Percentiles rank a stretch among this genome's conserved stretches.
phyloP scores from a whole-genome alignment of 345 rosid species.

The Sisymbrium altissimum region DNA sequence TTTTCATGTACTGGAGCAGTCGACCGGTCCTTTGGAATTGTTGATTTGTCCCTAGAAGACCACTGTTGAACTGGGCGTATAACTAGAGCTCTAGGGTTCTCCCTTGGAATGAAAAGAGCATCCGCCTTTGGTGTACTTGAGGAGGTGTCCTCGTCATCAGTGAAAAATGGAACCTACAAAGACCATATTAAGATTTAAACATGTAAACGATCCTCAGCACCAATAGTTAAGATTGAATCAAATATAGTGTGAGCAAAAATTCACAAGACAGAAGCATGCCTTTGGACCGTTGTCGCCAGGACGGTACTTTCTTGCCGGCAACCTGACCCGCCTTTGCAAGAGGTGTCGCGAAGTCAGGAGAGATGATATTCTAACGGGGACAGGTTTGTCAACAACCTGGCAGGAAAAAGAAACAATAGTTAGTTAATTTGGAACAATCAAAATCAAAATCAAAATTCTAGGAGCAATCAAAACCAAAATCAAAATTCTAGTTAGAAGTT shows the following conservation, averaged over 20 bases:
- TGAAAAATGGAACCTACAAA: slow-evolving; percentile 84
- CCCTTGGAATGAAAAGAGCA: slow-evolving; percentile 90
- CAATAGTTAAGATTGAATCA: neutral
- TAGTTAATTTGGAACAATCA: no score
- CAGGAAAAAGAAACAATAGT: neutral
- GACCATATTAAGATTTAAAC: slow-evolving; percentile 18
- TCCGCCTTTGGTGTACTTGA: slow-evolving; percentile 93
- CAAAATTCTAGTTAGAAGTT: no score
- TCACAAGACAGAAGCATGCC: slow-evolving; percentile 41
- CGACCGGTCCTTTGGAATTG: slow-evolving; percentile 45
- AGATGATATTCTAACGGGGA: slow-evolving; percentile 81
- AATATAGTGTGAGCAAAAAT: neutral
- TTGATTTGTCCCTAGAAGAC: slow-evolving; percentile 48
- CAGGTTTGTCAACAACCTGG: slow-evolving; percentile 88
- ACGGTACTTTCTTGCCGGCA: slow-evolving; percentile 80
- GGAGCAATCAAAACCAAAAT: no score
- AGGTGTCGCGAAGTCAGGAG: slow-evolving; percentile 83
- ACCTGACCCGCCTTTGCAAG: slow-evolving; percentile 68
- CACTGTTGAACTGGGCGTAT: slow-evolving; percentile 58
- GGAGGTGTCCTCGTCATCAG: slow-evolving; percentile 78
- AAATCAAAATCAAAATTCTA: no score
- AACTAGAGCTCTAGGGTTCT: slow-evolving; percentile 89
- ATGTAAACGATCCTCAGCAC: neutral
- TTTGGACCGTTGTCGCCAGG: slow-evolving; percentile 65
- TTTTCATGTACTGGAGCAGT: slow-evolving; percentile 39